Evolutionary conservation across 2,329 filamentous ascomycete genomes (phyloP).

Genomic region (Phaeophleospora eucalypticola): DNA sequence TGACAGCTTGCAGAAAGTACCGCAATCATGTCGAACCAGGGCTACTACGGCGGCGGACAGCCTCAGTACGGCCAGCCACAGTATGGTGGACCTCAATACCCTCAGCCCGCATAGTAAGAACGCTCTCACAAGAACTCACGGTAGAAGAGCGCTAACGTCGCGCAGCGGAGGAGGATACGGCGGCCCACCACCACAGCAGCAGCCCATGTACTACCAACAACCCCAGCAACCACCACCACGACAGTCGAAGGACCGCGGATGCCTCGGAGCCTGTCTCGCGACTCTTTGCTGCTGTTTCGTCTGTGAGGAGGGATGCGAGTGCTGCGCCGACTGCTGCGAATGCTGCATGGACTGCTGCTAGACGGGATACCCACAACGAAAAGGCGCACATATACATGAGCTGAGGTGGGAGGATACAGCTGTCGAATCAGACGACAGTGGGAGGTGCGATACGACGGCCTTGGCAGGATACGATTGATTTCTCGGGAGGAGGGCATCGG

Average conservation of each 20-base stretch:
- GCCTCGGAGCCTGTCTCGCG: slow-evolving; percentile 51
- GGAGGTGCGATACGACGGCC: not conserved
- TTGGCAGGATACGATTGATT: not conserved
- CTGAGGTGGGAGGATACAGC: not conserved
- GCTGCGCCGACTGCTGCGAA: slow-evolving; percentile 59
- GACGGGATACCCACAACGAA: not conserved
- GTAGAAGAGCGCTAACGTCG: no score
- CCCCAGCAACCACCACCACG: slow-evolving; percentile 41
- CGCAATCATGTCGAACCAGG: slow-evolving; percentile 40
- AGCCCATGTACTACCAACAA: slow-evolving; percentile 40
- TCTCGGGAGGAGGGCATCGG: not conserved
- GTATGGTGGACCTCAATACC: slow-evolving; percentile 27
- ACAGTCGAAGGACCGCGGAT: slow-evolving; percentile 48
- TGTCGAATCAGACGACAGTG: not conserved
- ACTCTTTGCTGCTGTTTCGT: slow-evolving; percentile 61
- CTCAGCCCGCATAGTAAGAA: slow-evolving; percentile 36
- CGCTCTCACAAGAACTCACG: no score
- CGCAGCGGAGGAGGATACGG: slow-evolving; percentile 28
- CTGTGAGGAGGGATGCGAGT: slow-evolving; percentile 61
- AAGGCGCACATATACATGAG: not conserved
- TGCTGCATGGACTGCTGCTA: slow-evolving; percentile 41
- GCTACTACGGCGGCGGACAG: slow-evolving; percentile 37
- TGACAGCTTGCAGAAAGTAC: slow-evolving; percentile 5
- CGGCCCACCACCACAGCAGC: slow-evolving; percentile 39
- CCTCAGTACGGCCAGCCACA: slow-evolving; percentile 25